Conservation (phyloP, 2,329 filamentous ascomycete genomes). For the Cercospora sp. region DNA sequence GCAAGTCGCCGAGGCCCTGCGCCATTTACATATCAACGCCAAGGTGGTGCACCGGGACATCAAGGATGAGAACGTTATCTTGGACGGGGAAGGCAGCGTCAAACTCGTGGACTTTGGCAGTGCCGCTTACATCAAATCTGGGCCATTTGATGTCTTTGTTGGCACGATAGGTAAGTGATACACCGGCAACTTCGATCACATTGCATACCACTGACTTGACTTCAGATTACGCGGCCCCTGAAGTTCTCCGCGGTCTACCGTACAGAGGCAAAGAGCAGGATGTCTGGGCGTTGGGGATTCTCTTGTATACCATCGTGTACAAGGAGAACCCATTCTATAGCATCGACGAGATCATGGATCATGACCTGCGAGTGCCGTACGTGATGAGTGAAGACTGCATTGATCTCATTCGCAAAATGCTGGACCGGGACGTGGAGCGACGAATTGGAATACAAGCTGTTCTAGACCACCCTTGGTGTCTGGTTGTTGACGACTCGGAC, state of each 20-base stretch:
- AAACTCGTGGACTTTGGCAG: slow-evolving; percentile 98
- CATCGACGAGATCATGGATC: slow-evolving; percentile 98
- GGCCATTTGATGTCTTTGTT: slow-evolving; percentile 97
- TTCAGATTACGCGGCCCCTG: slow-evolving; percentile 94
- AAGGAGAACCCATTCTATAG: slow-evolving; percentile 99
- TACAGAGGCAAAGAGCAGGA: slow-evolving; percentile 97
- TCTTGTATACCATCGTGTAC: slow-evolving; percentile 98
- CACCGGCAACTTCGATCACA: not conserved
- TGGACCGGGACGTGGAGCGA: slow-evolving; percentile 81
- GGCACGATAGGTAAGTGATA: slow-evolving; percentile 82
- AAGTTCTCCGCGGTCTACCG: slow-evolving; percentile 86
- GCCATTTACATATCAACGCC: slow-evolving; percentile 88
- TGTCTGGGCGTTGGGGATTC: slow-evolving; percentile 94
- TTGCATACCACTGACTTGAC: not conserved
- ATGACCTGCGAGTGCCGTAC: slow-evolving; percentile 87
- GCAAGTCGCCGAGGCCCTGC: slow-evolving; percentile 84
- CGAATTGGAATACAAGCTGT: slow-evolving; percentile 86
- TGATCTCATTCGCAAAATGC: slow-evolving; percentile 85
- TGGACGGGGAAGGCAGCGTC: slow-evolving; percentile 92
- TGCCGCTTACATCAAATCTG: slow-evolving; percentile 96
- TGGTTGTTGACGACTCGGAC: slow-evolving; percentile 30
- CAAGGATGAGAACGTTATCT: slow-evolving; percentile 96
- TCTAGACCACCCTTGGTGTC: slow-evolving; percentile 82
- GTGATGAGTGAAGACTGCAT: slow-evolving; percentile 89
- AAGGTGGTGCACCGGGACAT: slow-evolving; percentile 95